A percentile compares a stretch with the other conserved stretches of the same genome.
phyloP scores from a whole-genome alignment of 2,329 filamentous ascomycete species.

The Lachnellula subtilissima region DNA sequence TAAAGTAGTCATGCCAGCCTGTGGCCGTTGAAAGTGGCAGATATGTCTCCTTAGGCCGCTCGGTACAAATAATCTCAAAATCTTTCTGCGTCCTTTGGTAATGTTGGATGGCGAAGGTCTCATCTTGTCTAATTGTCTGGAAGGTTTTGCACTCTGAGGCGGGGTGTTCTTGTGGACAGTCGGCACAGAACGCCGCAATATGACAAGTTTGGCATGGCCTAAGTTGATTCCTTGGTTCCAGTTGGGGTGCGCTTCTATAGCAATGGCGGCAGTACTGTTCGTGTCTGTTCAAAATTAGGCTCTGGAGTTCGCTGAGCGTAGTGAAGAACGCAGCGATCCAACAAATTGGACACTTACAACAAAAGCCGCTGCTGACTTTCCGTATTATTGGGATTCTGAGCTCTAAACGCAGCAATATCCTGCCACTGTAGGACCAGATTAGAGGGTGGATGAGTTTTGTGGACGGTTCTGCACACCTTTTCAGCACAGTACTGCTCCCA shows the following conservation, averaged over 20 bases:
- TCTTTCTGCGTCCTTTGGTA: conserved; percentile 1
- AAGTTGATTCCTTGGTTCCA: conserved; percentile 2
- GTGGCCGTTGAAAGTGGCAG: conserved; percentile 10
- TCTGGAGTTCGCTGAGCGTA: too few species aligned
- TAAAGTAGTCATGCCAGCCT: conserved; percentile 20
- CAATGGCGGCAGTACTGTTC: conserved; percentile 16
- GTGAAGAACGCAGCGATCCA: not conserved
- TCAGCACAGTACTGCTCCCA: conserved; percentile 12
- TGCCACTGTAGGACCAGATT: conserved; percentile 5
- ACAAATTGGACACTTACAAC: conserved; percentile 2
- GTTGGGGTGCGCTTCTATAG: conserved; percentile 11
- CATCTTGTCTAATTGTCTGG: conserved; percentile 1
- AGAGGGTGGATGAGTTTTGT: not conserved
- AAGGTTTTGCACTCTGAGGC: conserved; percentile 4
- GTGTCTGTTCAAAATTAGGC: conserved; percentile 8
- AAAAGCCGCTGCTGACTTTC: conserved; percentile 8
- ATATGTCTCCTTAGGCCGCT: conserved; percentile 9
- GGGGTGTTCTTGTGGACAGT: conserved; percentile 6
- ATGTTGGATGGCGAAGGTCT: conserved; percentile 12
- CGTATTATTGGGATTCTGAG: not conserved
- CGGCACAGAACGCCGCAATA: conserved; percentile 9
- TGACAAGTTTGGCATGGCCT: conserved; percentile 10
- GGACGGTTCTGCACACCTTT: conserved; percentile 6
- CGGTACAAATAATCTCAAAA: conserved; percentile 5
- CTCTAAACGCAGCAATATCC: conserved; percentile 4